Conservation (phyloP, 2,329 filamentous ascomycete species). For the Fusarium musae region DNA sequence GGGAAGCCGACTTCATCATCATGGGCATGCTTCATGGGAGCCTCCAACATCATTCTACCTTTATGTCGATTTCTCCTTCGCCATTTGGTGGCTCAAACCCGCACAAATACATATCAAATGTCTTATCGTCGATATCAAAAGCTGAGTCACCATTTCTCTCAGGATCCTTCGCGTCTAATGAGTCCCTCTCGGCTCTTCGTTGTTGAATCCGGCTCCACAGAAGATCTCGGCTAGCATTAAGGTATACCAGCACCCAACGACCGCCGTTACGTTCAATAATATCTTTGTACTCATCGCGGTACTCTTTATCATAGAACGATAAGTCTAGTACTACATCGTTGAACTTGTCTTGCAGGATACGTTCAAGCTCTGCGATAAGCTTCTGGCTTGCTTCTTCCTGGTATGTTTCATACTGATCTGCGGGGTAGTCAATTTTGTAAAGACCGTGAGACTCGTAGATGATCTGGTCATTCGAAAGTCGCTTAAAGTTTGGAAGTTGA, state of each 20-base stretch:
- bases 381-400: not conserved
- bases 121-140: slow-evolving; percentile 1
- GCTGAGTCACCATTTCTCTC: slow-evolving; percentile 9
- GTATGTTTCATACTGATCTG: not conserved
- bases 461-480: not conserved
- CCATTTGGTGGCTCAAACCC: slow-evolving; percentile 5
- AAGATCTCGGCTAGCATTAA: slow-evolving; percentile 41
- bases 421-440: not conserved
- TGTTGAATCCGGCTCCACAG: slow-evolving; percentile 47
- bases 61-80: slow-evolving; percentile 2
- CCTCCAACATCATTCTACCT: not conserved
- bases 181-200: slow-evolving; percentile 35
- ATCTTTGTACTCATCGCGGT: slow-evolving; percentile 46
- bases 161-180: not conserved
- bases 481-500: not conserved
- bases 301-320: slow-evolving; percentile 47
- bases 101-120: not conserved
- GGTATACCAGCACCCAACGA: slow-evolving; percentile 47
- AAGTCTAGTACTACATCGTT: slow-evolving; percentile 47
- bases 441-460: slow-evolving; percentile 4
- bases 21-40: slow-evolving; percentile 34
- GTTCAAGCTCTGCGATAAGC: not conserved
- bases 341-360: slow-evolving; percentile 19
- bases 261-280: slow-evolving; percentile 41
- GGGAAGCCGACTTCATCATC: slow-evolving; percentile 32